phyloP scores from a whole-genome alignment of 2,329 filamentous ascomycete genomes.

The Claviceps fusiformis region DNA sequence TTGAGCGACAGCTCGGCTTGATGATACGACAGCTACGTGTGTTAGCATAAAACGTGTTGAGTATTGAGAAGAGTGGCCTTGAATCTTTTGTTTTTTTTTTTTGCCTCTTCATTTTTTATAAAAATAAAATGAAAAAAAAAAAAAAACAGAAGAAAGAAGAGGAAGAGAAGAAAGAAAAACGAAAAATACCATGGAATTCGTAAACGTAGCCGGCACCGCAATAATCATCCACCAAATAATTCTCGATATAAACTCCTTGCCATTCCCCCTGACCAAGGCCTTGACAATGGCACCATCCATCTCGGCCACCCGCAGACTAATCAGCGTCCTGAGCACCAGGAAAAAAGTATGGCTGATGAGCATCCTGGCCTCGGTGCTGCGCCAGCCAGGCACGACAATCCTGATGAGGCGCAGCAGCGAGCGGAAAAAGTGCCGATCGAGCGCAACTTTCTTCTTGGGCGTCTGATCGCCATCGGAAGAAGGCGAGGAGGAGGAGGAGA shows the following conservation, averaged over 20 bases:
- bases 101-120: too few relatives aligned
- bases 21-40: conserved; percentile 71
- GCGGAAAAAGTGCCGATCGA: conserved; percentile 72
- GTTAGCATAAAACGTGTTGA: background rate
- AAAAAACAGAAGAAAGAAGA: background rate
- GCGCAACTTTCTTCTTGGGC: conserved; percentile 67
- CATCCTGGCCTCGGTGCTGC: conserved; percentile 74
- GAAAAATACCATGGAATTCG: conserved; percentile 80
- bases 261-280: conserved; percentile 78
- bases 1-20: conserved; percentile 88
- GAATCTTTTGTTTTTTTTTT: too few relatives aligned
- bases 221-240: conserved; percentile 99
- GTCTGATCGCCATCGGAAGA: conserved; percentile 23
- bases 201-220: conserved; percentile 90
- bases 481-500: conserved; percentile 28
- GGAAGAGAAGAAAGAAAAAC: background rate
- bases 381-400: conserved; percentile 85
- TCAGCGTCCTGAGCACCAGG: conserved; percentile 74
- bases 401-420: conserved; percentile 63
- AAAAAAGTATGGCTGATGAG: conserved; percentile 89
- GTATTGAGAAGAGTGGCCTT: too few relatives aligned
- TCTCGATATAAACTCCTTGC: conserved; percentile 74
- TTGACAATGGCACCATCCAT: conserved; percentile 91
- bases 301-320: conserved; percentile 91
- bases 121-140: too few relatives aligned